A percentile compares a stretch with the other conserved stretches of the same genome.
phyloP scores from a whole-genome alignment of 2,329 filamentous ascomycete species.

The Teratosphaeria nubilosa region DNA sequence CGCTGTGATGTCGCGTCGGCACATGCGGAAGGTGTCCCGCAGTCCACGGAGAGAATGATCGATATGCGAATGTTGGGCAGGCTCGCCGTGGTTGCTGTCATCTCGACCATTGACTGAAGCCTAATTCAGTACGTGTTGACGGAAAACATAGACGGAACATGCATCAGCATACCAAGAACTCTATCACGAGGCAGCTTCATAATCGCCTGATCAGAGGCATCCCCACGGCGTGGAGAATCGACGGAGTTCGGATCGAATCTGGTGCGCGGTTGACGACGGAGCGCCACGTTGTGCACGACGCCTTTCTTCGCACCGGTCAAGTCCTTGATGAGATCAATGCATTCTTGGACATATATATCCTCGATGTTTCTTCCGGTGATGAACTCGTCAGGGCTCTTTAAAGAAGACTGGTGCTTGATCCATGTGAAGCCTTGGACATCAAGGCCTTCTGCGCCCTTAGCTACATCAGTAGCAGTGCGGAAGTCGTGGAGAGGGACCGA shows the following conservation, averaged over 20 bases:
- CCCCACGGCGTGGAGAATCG: background rate
- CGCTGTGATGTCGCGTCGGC: conserved; percentile 1
- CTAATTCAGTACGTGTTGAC: background rate
- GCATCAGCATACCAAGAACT: background rate
- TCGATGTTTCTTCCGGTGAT: conserved; percentile 1
- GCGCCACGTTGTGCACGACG: conserved; percentile 1
- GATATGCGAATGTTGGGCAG: background rate
- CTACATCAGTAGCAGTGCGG: background rate
- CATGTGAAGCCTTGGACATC: conserved; percentile 1
- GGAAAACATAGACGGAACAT: background rate
- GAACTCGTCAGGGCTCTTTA: background rate
- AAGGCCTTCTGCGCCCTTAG: background rate
- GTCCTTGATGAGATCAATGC: background rate
- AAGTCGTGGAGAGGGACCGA: background rate
- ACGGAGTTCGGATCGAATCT: background rate
- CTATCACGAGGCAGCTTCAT: background rate
- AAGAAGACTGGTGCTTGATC: background rate
- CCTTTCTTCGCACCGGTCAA: conserved; percentile 2
- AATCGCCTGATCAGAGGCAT: conserved; percentile 1
- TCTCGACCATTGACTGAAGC: conserved; percentile 1
- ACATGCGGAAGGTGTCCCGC: background rate
- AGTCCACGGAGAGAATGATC: conserved; percentile 1
- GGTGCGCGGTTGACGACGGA: conserved; percentile 1
- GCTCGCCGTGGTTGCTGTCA: background rate
- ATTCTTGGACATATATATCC: conserved; percentile 1